Percentiles rank a stretch among this genome's conserved stretches.
phyloP scores from a whole-genome alignment of 1,284 basidiomycete genomes.

The Apiotrichum veenhuisii region DNA sequence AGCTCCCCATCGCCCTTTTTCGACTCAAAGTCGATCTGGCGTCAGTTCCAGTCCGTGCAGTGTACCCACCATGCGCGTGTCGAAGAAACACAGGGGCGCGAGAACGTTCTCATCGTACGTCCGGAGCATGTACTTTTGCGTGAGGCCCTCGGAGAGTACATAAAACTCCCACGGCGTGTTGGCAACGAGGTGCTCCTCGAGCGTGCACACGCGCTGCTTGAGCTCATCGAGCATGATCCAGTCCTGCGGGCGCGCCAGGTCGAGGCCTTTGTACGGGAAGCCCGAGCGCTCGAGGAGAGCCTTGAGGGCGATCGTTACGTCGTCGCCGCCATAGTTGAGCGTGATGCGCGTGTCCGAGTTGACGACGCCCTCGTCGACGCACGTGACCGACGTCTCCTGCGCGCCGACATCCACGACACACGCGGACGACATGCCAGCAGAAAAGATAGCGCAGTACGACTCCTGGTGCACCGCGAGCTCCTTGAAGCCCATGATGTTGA shows the following conservation, averaged over 20 bases:
- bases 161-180: constrained; percentile 85
- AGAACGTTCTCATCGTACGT: constrained; percentile 95
- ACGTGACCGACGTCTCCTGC: constrained; percentile 76
- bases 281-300: constrained; percentile 74
- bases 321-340: constrained; percentile 85
- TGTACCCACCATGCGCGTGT: constrained; percentile 75
- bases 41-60: constrained; percentile 9
- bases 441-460: constrained; percentile 88
- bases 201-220: constrained; percentile 73
- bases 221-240: constrained; percentile 86
- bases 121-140: constrained; percentile 83
- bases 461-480: constrained; percentile 91
- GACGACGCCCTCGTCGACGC: constrained; percentile 92
- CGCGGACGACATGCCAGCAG: constrained; percentile 87
- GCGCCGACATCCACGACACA: constrained; percentile 96
- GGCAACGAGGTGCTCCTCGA: constrained; percentile 83
- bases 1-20: constrained; percentile 54
- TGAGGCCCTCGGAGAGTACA: constrained; percentile 69
- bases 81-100: constrained; percentile 91
- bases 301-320: constrained; percentile 83
- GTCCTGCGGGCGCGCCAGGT: constrained; percentile 72
- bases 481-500: constrained; percentile 83
- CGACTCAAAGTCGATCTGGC: constrained; percentile 70
- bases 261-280: constrained; percentile 82
- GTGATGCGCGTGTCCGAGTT: constrained; percentile 82